Conservation (phyloP, 305 asterid species). For the Fraxinus dipetala region DNA sequence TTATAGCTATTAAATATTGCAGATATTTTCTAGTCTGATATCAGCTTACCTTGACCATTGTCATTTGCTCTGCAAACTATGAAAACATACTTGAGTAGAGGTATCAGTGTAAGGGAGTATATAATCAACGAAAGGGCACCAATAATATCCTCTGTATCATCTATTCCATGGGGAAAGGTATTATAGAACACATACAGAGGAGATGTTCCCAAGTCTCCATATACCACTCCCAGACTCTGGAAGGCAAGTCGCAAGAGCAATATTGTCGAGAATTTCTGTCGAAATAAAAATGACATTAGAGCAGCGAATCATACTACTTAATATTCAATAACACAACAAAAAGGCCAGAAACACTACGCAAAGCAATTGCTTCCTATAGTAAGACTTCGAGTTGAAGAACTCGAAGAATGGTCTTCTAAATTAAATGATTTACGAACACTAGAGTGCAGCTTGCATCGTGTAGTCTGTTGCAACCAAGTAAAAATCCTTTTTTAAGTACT, state of each 20-base stretch:
- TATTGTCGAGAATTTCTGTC: constrained; percentile 72
- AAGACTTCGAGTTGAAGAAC: constrained; percentile 3
- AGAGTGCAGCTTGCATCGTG: constrained; percentile 2
- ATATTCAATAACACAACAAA: background rate
- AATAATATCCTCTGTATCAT: constrained; percentile 72
- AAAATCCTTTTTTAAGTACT: background rate
- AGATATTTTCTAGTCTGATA: background rate
- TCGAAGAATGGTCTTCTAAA: background rate
- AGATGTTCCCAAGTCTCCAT: constrained; percentile 97
- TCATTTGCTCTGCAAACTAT: constrained; percentile 93
- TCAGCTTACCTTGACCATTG: constrained; percentile 84
- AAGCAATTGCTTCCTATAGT: background rate
- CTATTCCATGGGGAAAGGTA: constrained; percentile 77
- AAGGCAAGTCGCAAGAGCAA: constrained; percentile 91
- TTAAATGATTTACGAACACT: background rate
- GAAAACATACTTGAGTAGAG: constrained; percentile 93
- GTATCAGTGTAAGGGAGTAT: constrained; percentile 85
- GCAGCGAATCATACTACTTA: background rate
- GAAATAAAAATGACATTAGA: constrained; percentile 20
- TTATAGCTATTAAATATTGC: background rate
- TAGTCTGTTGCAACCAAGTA: background rate
- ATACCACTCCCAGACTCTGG: constrained; percentile 95
- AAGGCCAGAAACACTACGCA: background rate
- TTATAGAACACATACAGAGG: constrained; percentile 93
- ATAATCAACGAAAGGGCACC: constrained; percentile 97